Evolutionary conservation across 306 rosid genomes (phyloP).

Genomic region (Lathyrus sativus): DNA sequence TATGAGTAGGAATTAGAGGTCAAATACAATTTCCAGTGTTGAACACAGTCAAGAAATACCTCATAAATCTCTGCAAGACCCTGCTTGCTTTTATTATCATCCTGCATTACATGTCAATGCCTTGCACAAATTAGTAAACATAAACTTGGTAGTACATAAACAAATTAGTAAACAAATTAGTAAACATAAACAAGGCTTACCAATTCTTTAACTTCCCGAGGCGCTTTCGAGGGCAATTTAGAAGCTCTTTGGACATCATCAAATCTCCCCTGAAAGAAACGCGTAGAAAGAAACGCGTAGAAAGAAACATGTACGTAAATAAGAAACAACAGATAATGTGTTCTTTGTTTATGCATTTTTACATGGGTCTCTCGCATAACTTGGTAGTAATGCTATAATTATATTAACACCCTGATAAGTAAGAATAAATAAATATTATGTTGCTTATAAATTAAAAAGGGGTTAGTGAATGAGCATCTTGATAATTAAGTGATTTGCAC

Average conservation of each 20-base stretch:
- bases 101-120: slow-evolving; percentile 52
- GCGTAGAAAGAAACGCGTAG: slow-evolving; percentile 32
- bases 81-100: slow-evolving; percentile 86
- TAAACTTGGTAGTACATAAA: neutral
- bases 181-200: slow-evolving; percentile 48
- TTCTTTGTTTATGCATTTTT: neutral
- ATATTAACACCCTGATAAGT: neutral
- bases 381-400: slow-evolving; percentile 18
- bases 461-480: neutral
- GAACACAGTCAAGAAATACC: slow-evolving; percentile 51
- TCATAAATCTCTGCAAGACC: slow-evolving; percentile 89
- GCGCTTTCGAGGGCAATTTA: slow-evolving; percentile 63
- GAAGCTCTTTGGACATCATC: slow-evolving; percentile 76
- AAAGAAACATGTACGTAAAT: slow-evolving; percentile 33
- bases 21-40: slow-evolving; percentile 25
- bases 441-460: neutral
- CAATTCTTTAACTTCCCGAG: slow-evolving; percentile 74
- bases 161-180: slow-evolving; percentile 37
- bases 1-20: slow-evolving; percentile 5
- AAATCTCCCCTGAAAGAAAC: slow-evolving; percentile 57
- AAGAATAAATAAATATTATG: neutral
- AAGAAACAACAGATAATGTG: slow-evolving; percentile 24
- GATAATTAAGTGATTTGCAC: neutral
- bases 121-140: slow-evolving; percentile 31
- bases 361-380: slow-evolving; percentile 15